These are phyloP conservation scores for Phenoliferia sp. DNA, from an alignment of 1,284 basidiomycete genomes.

Conservation along the genomic window DNA sequence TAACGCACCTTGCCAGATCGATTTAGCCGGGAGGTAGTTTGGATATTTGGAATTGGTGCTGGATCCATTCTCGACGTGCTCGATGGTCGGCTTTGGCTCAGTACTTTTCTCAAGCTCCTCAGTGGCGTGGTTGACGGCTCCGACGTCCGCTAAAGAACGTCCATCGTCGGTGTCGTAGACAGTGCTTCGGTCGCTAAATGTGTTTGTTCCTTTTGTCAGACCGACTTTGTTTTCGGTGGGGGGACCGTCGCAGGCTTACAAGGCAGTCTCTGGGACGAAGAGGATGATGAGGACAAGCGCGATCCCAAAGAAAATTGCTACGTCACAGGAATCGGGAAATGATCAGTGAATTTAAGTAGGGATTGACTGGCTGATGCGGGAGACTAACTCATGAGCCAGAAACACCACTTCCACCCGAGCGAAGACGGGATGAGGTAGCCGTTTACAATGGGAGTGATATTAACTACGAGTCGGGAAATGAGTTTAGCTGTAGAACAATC, in stretches of 20 bases:
- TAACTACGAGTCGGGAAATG: not conserved
- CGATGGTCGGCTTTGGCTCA: constrained; percentile 1
- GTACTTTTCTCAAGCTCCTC: constrained; percentile 11
- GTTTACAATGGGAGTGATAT: not conserved
- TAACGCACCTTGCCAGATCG: not conserved
- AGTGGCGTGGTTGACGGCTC: constrained; percentile 10
- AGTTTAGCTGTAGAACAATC: too few species aligned
- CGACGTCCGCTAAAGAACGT: constrained; percentile 16
- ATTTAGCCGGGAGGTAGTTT: not conserved
- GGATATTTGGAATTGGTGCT: not conserved
- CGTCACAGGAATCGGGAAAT: not conserved
- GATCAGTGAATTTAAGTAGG: not conserved
- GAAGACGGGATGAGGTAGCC: not conserved
- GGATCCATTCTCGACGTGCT: constrained; percentile 5
- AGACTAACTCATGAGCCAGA: constrained; percentile 5
- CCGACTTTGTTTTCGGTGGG: constrained; percentile 28
- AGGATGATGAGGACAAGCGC: constrained; percentile 48
- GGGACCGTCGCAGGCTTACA: too few species aligned
- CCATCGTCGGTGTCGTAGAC: constrained; percentile 36
- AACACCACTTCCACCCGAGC: not conserved
- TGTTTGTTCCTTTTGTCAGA: not conserved
- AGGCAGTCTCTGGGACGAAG: constrained; percentile 46
- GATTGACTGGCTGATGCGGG: not conserved
- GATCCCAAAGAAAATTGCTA: constrained; percentile 42
- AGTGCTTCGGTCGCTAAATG: constrained; percentile 35